phyloP scores from a whole-genome alignment of 768 basidiomycete genomes.

The Suillus placidus region DNA sequence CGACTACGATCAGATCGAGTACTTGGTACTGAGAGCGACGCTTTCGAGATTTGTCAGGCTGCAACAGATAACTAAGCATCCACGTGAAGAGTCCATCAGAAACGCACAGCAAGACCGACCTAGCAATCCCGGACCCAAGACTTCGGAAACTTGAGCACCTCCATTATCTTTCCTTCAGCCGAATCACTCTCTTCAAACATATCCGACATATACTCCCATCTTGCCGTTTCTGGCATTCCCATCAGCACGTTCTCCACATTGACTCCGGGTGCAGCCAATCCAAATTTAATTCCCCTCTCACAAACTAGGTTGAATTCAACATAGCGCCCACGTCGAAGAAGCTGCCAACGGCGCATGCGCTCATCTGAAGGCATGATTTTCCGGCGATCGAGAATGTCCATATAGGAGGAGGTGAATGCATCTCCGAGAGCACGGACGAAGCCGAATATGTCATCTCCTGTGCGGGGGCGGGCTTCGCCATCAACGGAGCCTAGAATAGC shows the following conservation, averaged over 20 bases:
- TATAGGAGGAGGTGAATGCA: slow-evolving; percentile 50
- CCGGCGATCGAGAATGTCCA: slow-evolving; percentile 45
- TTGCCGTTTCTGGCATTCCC: slow-evolving; percentile 63
- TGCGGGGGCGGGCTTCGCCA: slow-evolving; percentile 18
- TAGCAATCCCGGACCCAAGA: slow-evolving; percentile 14
- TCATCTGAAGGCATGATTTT: slow-evolving; percentile 38
- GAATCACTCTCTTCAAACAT: slow-evolving; percentile 51
- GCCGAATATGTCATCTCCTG: slow-evolving; percentile 44
- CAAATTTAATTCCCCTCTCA: slow-evolving; percentile 72
- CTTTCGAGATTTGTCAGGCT: not conserved
- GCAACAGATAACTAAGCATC: not conserved
- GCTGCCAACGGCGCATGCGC: slow-evolving; percentile 50
- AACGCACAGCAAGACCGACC: not conserved
- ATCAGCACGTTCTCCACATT: slow-evolving; percentile 67
- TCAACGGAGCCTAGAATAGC: slow-evolving; percentile 23
- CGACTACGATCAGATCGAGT: not conserved
- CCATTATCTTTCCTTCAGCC: slow-evolving; percentile 53
- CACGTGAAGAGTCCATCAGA: not conserved
- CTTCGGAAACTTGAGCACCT: slow-evolving; percentile 43
- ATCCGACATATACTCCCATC: slow-evolving; percentile 71
- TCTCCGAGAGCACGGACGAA: slow-evolving; percentile 46
- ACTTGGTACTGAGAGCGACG: not conserved
- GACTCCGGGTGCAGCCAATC: slow-evolving; percentile 59
- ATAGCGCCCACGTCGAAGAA: slow-evolving; percentile 52
- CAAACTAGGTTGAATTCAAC: slow-evolving; percentile 69